Conservation (phyloP, 2,329 filamentous ascomycete species). For the Ophiostoma fasciatum region DNA sequence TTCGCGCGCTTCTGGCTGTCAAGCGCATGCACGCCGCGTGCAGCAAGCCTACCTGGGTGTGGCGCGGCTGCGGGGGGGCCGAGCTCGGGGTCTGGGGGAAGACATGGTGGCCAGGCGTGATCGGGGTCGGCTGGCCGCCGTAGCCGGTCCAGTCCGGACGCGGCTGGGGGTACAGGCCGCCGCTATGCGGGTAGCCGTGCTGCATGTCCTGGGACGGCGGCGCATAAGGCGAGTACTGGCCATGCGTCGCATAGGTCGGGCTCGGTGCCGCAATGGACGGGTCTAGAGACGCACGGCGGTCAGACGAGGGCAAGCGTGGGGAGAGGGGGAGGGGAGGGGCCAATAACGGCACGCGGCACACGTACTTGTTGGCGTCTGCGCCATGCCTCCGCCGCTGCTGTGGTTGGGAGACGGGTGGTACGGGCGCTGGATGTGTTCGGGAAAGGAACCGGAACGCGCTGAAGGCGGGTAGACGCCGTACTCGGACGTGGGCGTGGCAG, state of each 20-base stretch:
- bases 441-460: constrained; percentile 71
- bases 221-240: constrained; percentile 76
- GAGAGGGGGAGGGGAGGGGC: constrained; percentile 51
- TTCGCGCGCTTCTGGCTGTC: too few species aligned
- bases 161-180: constrained; percentile 50
- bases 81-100: constrained; percentile 42
- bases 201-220: constrained; percentile 74
- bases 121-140: constrained; percentile 35
- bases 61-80: constrained; percentile 37
- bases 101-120: constrained; percentile 37
- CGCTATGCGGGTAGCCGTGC: constrained; percentile 53
- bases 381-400: constrained; percentile 71
- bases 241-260: constrained; percentile 60
- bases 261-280: constrained; percentile 88
- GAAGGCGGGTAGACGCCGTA: constrained; percentile 65
- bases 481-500: constrained; percentile 76
- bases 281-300: constrained; percentile 98
- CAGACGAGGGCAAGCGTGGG: constrained; percentile 43
- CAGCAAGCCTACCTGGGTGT: constrained; percentile 46
- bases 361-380: constrained; percentile 95
- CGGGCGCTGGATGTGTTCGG: constrained; percentile 73
- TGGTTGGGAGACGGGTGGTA: constrained; percentile 67
- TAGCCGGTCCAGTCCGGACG: constrained; percentile 66
- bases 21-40: too few species aligned
- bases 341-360: constrained; percentile 59